These are phyloP conservation scores for Tetrapisispora iriomotensis DNA, from an alignment of 805 yeast genomes.

Conservation along the genomic window DNA sequence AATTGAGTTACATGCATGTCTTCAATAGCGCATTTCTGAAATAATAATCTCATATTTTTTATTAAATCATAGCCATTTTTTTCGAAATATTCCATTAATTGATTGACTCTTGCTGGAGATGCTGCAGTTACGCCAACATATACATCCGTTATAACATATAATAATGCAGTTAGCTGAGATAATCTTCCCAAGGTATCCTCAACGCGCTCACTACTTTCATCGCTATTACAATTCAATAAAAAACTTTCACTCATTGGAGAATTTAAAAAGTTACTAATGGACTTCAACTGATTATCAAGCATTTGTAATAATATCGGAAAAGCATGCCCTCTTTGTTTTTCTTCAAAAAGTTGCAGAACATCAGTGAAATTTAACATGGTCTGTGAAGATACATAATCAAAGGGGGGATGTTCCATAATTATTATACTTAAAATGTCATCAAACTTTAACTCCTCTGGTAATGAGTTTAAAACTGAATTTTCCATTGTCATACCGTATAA, in stretches of 20 bases:
- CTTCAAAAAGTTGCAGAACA: conserved; percentile 47
- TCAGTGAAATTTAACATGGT: conserved; percentile 45
- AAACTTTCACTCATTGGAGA: conserved; percentile 18
- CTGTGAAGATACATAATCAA: conserved; percentile 48
- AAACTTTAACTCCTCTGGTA: conserved; percentile 31
- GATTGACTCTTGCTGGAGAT: conserved; percentile 35
- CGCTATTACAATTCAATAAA: conserved; percentile 17
- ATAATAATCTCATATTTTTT: conserved; percentile 35
- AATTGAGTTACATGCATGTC: conserved; percentile 42
- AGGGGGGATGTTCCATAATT: conserved; percentile 46
- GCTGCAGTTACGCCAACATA: conserved; percentile 45
- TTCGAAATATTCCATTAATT: conserved; percentile 20
- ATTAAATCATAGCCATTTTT: conserved; percentile 34
- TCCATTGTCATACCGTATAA: conserved; percentile 42
- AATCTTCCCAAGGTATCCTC: conserved; percentile 17
- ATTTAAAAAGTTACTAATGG: conserved; percentile 21
- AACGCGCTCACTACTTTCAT: conserved; percentile 7
- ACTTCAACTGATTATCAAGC: conserved; percentile 26
- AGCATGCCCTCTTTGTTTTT: conserved; percentile 42
- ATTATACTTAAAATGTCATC: conserved; percentile 41
- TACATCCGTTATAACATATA: conserved; percentile 46
- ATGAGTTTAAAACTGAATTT: conserved; percentile 37
- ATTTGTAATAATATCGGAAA: conserved; percentile 29
- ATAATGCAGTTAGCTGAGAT: conserved; percentile 33
- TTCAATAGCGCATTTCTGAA: conserved; percentile 45